Evolutionary conservation across 2,329 filamentous ascomycete species (phyloP).

Genomic region (Cladosporium sp.): DNA sequence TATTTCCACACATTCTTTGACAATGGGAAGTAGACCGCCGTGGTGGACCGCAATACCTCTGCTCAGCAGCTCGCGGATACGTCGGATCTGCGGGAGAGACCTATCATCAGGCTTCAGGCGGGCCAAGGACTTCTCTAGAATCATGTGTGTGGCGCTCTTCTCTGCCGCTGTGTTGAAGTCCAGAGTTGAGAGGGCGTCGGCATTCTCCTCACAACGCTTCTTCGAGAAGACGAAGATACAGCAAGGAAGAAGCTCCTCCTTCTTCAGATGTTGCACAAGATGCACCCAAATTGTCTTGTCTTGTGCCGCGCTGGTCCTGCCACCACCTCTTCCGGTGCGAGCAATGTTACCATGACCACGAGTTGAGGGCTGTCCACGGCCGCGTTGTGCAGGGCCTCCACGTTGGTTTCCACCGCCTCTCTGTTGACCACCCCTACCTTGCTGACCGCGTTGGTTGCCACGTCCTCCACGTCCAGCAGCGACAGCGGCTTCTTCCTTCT

Average conservation of each 20-base stretch:
- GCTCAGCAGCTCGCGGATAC: conserved; percentile 77
- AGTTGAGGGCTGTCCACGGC: conserved; percentile 51
- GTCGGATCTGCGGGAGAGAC: conserved; percentile 83
- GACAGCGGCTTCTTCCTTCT: conserved; percentile 43
- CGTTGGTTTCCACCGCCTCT: conserved; percentile 31
- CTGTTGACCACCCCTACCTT: conserved; percentile 50
- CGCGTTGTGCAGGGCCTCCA: conserved; percentile 49
- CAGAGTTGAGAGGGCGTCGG: conserved; percentile 87
- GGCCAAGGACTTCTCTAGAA: conserved; percentile 90
- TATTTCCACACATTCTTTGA: conserved; percentile 97
- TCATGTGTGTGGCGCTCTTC: conserved; percentile 97
- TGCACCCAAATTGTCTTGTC: conserved; percentile 97
- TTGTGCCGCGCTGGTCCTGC: conserved; percentile 83
- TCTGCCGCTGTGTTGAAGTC: conserved; percentile 91
- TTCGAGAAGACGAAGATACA: conserved; percentile 99
- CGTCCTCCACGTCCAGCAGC: conserved; percentile 51
- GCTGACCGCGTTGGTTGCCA: conserved; percentile 48
- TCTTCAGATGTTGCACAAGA: conserved; percentile 84
- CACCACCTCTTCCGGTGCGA: conserved; percentile 76
- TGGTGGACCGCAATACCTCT: conserved; percentile 95
- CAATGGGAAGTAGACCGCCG: conserved; percentile 87
- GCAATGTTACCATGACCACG: conserved; percentile 80
- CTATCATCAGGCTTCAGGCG: conserved; percentile 87
- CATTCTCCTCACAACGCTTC: conserved; percentile 94
- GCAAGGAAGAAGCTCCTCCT: conserved; percentile 79